phyloP scores from a whole-genome alignment of 1,284 basidiomycete genomes.

The Phylloporus sp. region DNA sequence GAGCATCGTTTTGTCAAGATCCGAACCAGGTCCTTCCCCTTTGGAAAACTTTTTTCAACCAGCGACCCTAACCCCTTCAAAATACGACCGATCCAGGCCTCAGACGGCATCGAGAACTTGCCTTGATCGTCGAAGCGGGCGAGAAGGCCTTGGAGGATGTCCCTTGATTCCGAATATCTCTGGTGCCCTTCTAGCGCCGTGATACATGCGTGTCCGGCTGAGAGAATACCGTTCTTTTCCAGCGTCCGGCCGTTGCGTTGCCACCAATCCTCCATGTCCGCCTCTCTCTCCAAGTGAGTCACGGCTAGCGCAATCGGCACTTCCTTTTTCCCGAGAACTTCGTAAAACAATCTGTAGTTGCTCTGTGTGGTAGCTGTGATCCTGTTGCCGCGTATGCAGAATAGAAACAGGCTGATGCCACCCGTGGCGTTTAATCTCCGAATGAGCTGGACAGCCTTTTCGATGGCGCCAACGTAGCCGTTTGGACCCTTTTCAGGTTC shows the following conservation, averaged over 20 bases:
- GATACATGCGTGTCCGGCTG: conserved; percentile 40
- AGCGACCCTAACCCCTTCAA: conserved; percentile 33
- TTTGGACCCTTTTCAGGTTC: conserved; percentile 31
- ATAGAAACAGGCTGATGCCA: conserved; percentile 41
- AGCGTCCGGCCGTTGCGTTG: conserved; percentile 31
- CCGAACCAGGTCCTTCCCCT: conserved; percentile 33
- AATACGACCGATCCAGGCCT: conserved; percentile 37
- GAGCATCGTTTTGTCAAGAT: conserved; percentile 38
- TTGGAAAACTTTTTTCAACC: conserved; percentile 32
- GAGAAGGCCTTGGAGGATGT: conserved; percentile 23
- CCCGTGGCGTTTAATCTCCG: conserved; percentile 31
- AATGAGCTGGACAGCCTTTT: conserved; percentile 40
- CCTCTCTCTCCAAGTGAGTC: conserved; percentile 41
- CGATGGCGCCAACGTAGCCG: conserved; percentile 37
- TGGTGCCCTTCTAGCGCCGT: conserved; percentile 31
- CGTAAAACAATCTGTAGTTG: conserved; percentile 41
- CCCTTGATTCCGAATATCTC: conserved; percentile 28
- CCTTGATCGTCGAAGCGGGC: conserved; percentile 29
- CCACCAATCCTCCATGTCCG: conserved; percentile 44
- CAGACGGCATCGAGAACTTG: conserved; percentile 41
- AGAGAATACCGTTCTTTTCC: conserved; percentile 28
- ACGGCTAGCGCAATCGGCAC: conserved; percentile 43
- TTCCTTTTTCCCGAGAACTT: conserved; percentile 39
- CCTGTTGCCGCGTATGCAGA: conserved; percentile 43
- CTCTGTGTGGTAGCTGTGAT: conserved; percentile 35